Evolutionary conservation across 2,329 filamentous ascomycete species (phyloP).

Genomic region (Fusarium solani-melongenae): DNA sequence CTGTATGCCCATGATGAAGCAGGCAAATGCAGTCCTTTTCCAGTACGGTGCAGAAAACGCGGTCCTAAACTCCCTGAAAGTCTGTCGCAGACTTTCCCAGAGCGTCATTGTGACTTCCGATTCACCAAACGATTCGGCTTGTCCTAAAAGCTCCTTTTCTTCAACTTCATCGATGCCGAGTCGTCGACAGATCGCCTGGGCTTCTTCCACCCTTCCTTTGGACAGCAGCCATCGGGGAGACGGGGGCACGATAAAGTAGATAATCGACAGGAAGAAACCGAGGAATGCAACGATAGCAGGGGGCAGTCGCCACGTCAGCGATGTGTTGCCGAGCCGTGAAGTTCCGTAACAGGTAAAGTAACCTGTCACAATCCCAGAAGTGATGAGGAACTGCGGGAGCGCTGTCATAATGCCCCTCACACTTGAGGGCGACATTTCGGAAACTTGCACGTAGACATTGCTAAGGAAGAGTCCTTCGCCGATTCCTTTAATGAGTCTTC

Average conservation of each 20-base stretch:
- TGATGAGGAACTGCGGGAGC: constrained; percentile 64
- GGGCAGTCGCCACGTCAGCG: constrained; percentile 67
- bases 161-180: constrained; percentile 58
- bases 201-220: constrained; percentile 56
- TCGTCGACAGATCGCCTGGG: constrained; percentile 51
- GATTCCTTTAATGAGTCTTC: constrained; percentile 65
- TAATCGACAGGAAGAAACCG: constrained; percentile 42
- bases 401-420: constrained; percentile 64
- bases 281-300: constrained; percentile 54
- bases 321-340: constrained; percentile 52
- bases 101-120: constrained; percentile 44
- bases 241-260: constrained; percentile 55
- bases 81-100: constrained; percentile 43
- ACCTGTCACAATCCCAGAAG: constrained; percentile 62
- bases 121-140: constrained; percentile 16
- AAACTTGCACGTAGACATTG: constrained; percentile 64
- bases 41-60: constrained; percentile 53
- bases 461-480: constrained; percentile 68
- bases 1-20: constrained; percentile 69
- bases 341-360: constrained; percentile 73
- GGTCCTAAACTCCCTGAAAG: constrained; percentile 46
- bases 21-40: constrained; percentile 60
- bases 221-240: constrained; percentile 68
- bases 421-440: constrained; percentile 67
- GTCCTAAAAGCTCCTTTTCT: constrained; percentile 52